A percentile compares a stretch with the other conserved stretches of the same genome.
Conservation (phyloP, 805 yeast species). For the Metschnikowia picachoensis region DNA sequence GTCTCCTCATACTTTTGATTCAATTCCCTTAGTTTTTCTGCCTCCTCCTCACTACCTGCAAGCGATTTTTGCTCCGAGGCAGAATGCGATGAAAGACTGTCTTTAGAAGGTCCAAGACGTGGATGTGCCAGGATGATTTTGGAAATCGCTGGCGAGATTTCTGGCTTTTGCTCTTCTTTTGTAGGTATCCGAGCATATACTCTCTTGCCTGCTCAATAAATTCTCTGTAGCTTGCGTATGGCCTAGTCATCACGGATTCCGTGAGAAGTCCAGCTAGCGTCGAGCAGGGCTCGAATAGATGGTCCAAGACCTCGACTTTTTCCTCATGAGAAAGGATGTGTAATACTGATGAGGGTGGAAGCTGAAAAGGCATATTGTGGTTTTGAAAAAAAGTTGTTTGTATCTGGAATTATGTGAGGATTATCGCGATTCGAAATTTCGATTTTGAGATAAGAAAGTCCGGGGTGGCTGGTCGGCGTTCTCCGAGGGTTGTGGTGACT, state of each 20-base stretch:
- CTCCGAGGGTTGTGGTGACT: slow-evolving; percentile 4
- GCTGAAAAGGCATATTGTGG: slow-evolving; percentile 1
- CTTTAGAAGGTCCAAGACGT: slow-evolving; percentile 64
- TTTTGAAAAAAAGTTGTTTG: not conserved
- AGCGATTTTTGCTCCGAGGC: slow-evolving; percentile 67
- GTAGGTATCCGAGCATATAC: slow-evolving; percentile 32
- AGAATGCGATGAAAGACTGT: slow-evolving; percentile 60
- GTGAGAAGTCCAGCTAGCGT: slow-evolving; percentile 36
- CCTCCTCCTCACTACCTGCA: slow-evolving; percentile 46
- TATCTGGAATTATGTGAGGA: not conserved
- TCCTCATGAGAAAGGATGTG: slow-evolving; percentile 18
- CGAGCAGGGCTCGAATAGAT: slow-evolving; percentile 63
- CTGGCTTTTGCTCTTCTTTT: slow-evolving; percentile 19
- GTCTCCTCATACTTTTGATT: slow-evolving; percentile 60
- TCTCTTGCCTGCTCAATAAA: slow-evolving; percentile 46
- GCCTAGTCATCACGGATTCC: slow-evolving; percentile 24
- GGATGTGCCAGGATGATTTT: slow-evolving; percentile 89
- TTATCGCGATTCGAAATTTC: not conserved
- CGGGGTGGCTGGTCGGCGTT: slow-evolving; percentile 6
- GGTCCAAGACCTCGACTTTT: slow-evolving; percentile 43
- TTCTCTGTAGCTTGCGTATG: slow-evolving; percentile 22
- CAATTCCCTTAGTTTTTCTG: slow-evolving; percentile 45
- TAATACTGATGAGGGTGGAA: slow-evolving; percentile 11
- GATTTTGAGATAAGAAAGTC: slow-evolving; percentile 1
- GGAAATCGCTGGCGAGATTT: slow-evolving; percentile 23